Percentiles rank a stretch among this genome's conserved stretches.
Evolutionary conservation across 805 yeast genomes (phyloP).

Genomic region (Metschnikowia picachoensis): DNA sequence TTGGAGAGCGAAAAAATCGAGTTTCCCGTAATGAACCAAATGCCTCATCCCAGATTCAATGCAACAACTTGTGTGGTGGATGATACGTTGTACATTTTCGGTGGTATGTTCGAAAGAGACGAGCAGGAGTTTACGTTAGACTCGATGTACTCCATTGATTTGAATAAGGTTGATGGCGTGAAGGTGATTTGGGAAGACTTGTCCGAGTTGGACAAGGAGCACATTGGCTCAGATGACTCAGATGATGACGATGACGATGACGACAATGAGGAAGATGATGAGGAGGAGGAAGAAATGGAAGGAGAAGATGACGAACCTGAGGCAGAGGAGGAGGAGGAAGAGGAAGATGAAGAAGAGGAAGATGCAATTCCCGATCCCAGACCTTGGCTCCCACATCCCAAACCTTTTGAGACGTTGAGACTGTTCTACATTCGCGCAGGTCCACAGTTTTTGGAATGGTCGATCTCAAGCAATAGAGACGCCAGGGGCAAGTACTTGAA

Average conservation of each 20-base stretch:
- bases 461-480: slow-evolving; percentile 78
- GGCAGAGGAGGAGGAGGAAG: slow-evolving; percentile 68
- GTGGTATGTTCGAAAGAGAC: slow-evolving; percentile 87
- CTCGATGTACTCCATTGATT: slow-evolving; percentile 79
- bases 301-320: slow-evolving; percentile 43
- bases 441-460: slow-evolving; percentile 87
- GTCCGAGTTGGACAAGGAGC: slow-evolving; percentile 49
- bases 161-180: slow-evolving; percentile 83
- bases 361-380: slow-evolving; percentile 82
- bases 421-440: slow-evolving; percentile 85
- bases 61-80: slow-evolving; percentile 81
- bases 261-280: slow-evolving; percentile 56
- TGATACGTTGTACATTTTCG: slow-evolving; percentile 77
- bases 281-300: slow-evolving; percentile 43
- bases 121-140: slow-evolving; percentile 84
- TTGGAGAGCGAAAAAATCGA: slow-evolving; percentile 41
- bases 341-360: slow-evolving; percentile 55
- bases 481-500: slow-evolving; percentile 88
- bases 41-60: slow-evolving; percentile 90
- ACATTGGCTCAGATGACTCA: slow-evolving; percentile 61
- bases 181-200: slow-evolving; percentile 89
- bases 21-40: slow-evolving; percentile 52
- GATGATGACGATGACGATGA: slow-evolving; percentile 49
- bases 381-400: slow-evolving; percentile 98
- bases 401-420: slow-evolving; percentile 82